A percentile compares a stretch with the other conserved stretches of the same genome.
phyloP scores from a whole-genome alignment of 192 early-diverging fungal genomes.

The Fimicolochytrium jonesii region DNA sequence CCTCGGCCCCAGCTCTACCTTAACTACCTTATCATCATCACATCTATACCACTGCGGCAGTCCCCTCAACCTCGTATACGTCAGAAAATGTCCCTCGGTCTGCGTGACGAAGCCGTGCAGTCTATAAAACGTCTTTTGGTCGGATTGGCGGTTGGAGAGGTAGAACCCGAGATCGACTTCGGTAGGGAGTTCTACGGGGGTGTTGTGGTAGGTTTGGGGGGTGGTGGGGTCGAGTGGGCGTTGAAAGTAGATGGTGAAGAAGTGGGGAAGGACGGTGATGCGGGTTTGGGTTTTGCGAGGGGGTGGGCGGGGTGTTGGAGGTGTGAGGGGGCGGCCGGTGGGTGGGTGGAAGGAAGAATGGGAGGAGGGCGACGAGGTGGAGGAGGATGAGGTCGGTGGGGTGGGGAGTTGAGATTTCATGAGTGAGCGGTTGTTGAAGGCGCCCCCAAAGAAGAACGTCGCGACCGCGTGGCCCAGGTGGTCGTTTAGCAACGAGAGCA shows the following conservation, averaged over 20 bases:
- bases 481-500: slow-evolving; percentile 30
- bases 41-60: slow-evolving; percentile 32
- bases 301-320: not conserved
- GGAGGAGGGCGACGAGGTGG: not conserved
- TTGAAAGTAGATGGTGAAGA: slow-evolving; percentile 27
- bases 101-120: slow-evolving; percentile 48
- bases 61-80: slow-evolving; percentile 31
- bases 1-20: slow-evolving; percentile 34
- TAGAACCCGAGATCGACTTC: slow-evolving; percentile 40
- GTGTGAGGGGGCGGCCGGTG: not conserved
- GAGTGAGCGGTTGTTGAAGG: not conserved
- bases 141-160: slow-evolving; percentile 5
- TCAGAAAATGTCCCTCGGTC: slow-evolving; percentile 37
- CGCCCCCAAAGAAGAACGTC: slow-evolving; percentile 33
- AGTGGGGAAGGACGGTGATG: slow-evolving; percentile 26
- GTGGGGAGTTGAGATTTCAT: not conserved
- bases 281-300: slow-evolving; percentile 8
- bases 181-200: slow-evolving; percentile 35
- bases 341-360: not conserved
- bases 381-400: not conserved
- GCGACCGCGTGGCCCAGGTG: slow-evolving; percentile 28
- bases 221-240: slow-evolving; percentile 6
- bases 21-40: slow-evolving; percentile 28
- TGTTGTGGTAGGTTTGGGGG: slow-evolving; percentile 17
- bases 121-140: slow-evolving; percentile 32